Percentiles rank a stretch among this genome's conserved stretches.
Conservation (phyloP, 148 eudicot genomes). For the Rhododendron ferrugineum region DNA sequence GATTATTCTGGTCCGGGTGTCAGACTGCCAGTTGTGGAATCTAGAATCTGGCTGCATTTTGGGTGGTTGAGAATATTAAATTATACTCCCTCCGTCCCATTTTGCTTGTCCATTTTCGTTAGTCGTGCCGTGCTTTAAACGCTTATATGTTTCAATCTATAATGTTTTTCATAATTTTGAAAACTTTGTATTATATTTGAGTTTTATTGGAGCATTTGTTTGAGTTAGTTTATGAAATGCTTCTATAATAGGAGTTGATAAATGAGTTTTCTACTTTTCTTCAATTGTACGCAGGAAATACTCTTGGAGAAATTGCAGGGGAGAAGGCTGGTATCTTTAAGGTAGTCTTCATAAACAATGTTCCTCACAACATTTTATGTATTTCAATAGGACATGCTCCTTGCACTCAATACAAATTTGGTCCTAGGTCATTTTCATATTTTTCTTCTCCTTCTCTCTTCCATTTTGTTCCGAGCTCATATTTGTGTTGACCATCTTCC, state of each 20-base stretch:
- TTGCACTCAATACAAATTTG: not conserved
- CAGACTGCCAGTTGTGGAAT: not conserved
- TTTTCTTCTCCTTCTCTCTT: not conserved
- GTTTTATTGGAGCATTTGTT: not conserved
- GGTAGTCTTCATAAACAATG: constrained; percentile 28
- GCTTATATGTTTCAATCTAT: too few species aligned
- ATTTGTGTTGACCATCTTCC: constrained; percentile 5
- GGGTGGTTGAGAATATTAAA: constrained; percentile 3
- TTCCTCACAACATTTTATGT: not conserved
- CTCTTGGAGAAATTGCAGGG: constrained; percentile 91
- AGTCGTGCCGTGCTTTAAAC: too few species aligned
- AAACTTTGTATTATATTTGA: not conserved
- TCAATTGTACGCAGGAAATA: constrained; percentile 50
- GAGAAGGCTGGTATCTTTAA: constrained; percentile 97
- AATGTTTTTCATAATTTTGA: too few species aligned
- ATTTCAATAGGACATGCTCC: not conserved
- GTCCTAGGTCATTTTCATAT: not conserved
- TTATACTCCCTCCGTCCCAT: too few species aligned
- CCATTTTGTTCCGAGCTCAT: not conserved
- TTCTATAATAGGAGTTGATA: not conserved
- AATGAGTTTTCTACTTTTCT: constrained; percentile 1
- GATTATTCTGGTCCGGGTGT: not conserved
- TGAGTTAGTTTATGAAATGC: not conserved
- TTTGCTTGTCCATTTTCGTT: too few species aligned
- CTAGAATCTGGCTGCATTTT: not conserved